Base-by-base conservation (phyloP, 2,329 filamentous ascomycete genomes). In the Tolypocladium inflatum region DNA sequence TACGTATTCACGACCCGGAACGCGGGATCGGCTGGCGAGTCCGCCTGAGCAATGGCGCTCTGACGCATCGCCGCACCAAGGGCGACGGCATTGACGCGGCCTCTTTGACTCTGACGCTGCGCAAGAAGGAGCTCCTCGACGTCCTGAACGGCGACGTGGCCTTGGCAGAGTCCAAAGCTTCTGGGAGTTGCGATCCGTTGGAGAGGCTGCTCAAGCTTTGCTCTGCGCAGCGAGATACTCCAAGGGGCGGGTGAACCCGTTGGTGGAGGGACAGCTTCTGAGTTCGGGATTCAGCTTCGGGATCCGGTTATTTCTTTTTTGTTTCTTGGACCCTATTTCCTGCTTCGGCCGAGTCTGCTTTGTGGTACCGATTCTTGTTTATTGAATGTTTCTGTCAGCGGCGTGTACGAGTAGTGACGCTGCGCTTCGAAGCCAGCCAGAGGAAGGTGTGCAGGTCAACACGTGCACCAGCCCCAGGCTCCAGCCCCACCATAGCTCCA, bases 1-100 rank as follows among this genome's bases (percentile, higher is more conserved):
- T 59, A 26, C 54, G 56, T 17, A 50, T 59, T 54, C 54, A 54
- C 45, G 57, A 42, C 54, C 30, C n/a, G 41, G 26, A 43, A 53
- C 26, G 13, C 43, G 55, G 23, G 19, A 19, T 21, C 38, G 56
- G 53, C 1, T 60, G 55, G 58, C 55, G 53, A 7, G n/a, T 55
- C 4, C 52, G 55, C 30, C 37, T 60, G 37, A 60, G 58, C 55
- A 60, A 57, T 39, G 58, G 58, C 45, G 58, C 53, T 17, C 9
- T 60, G 43, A 60, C 58, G 17, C 33, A 54, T 54, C 51, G 51
- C 10, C 3, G 33, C 51, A 54, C 33, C 19, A 35, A 54, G 8
- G 19, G 33, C 33, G 9, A 7, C 33, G 33, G 4, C n/a, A 19
- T 15, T 23, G 10, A 37, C 2, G 30, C 51, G 8, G 26, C 33